These are phyloP conservation scores for Xerocomellus amylosporus DNA, from an alignment of 768 basidiomycete genomes.

Conservation along the genomic window DNA sequence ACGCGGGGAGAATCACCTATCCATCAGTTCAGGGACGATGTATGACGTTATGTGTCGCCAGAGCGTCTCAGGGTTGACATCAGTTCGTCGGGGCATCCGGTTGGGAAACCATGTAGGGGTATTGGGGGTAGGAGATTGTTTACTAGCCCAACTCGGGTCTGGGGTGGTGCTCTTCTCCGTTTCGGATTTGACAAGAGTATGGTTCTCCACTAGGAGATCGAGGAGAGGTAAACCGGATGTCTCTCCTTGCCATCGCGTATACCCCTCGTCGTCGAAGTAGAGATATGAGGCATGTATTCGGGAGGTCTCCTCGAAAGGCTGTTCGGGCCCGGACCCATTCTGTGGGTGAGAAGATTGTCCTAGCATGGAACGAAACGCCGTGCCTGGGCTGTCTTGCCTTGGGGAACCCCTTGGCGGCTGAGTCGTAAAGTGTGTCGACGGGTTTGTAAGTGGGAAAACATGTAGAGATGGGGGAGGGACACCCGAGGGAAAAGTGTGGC, in stretches of 20 bases:
- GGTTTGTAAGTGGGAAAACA: constrained; percentile 76
- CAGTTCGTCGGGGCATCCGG: constrained; percentile 66
- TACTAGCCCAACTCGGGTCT: constrained; percentile 30
- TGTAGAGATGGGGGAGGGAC: constrained; percentile 79
- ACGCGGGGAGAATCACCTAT: constrained; percentile 55
- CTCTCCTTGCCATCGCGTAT: constrained; percentile 89
- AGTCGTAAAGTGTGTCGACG: constrained; percentile 70
- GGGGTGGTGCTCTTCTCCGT: constrained; percentile 25
- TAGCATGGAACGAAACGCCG: constrained; percentile 41
- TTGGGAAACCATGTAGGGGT: constrained; percentile 77
- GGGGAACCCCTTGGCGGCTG: constrained; percentile 42
- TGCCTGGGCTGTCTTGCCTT: constrained; percentile 45
- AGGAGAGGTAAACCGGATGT: constrained; percentile 89
- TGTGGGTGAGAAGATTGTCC: constrained; percentile 32
- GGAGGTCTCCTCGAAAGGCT: constrained; percentile 54
- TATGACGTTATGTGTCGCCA: constrained; percentile 87
- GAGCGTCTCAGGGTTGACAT: constrained; percentile 80
- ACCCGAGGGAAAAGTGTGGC: constrained; percentile 47
- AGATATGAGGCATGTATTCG: constrained; percentile 76
- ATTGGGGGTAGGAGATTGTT: constrained; percentile 36
- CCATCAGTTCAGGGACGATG: constrained; percentile 90
- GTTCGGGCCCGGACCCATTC: constrained; percentile 34
- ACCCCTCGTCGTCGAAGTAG: constrained; percentile 85
- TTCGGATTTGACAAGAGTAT: constrained; percentile 41
- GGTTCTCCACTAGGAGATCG: constrained; percentile 76